These are phyloP conservation scores for Tetradesmus lagerheimii DNA, from an alignment of 139 green algal species.

Conservation along the genomic window DNA sequence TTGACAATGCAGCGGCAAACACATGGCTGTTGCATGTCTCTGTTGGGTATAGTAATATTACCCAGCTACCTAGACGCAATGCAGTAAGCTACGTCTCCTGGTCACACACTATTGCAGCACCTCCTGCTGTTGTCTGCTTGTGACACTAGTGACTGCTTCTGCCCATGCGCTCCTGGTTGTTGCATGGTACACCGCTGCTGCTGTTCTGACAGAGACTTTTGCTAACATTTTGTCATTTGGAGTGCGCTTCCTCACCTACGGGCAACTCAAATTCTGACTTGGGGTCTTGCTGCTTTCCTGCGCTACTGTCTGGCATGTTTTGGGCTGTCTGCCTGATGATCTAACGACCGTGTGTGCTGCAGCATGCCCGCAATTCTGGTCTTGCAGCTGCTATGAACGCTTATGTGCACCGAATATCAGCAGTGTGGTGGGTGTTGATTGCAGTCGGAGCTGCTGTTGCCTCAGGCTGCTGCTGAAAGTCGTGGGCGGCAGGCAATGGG, in stretches of 20 bases:
- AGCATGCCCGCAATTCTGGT: background rate
- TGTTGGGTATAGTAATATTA: too few relatives aligned
- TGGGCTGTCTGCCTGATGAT: background rate
- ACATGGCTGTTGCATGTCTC: too few relatives aligned
- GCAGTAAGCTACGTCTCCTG: too few relatives aligned
- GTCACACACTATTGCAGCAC: background rate
- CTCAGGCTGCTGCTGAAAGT: background rate
- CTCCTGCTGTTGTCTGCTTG: background rate
- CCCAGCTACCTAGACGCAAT: too few relatives aligned
- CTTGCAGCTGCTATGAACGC: background rate
- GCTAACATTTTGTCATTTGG: background rate
- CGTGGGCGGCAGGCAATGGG: background rate
- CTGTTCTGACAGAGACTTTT: background rate
- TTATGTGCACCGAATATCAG: background rate
- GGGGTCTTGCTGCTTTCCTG: background rate
- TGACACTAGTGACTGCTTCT: background rate
- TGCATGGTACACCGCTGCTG: background rate
- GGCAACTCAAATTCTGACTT: background rate
- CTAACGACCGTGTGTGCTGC: background rate
- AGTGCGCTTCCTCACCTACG: background rate
- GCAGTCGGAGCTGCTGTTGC: background rate
- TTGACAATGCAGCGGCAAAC: too few relatives aligned
- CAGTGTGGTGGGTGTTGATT: background rate
- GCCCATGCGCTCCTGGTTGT: background rate
- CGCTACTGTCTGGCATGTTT: slow-evolving; percentile 3